Evolutionary conservation across 768 basidiomycete genomes (phyloP).

Genomic region (Lactarius evosmus): DNA sequence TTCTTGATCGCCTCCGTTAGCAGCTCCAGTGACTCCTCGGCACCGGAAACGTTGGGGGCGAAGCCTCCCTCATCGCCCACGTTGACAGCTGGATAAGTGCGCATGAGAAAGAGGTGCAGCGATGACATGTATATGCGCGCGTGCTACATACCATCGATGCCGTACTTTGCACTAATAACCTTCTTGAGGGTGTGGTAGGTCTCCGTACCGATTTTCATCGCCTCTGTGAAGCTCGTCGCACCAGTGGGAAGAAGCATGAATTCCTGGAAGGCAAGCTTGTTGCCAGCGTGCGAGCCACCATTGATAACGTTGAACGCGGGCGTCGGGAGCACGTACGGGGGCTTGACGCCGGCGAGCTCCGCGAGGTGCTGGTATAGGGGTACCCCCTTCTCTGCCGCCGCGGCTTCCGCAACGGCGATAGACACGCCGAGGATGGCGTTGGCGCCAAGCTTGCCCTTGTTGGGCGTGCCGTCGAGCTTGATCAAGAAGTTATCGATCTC

Average conservation of each 20-base stretch:
- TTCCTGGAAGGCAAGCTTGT: constrained; percentile 99
- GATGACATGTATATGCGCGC: constrained; percentile 3
- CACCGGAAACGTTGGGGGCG: constrained; percentile 95
- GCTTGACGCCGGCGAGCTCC: constrained; percentile 90
- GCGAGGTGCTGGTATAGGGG: constrained; percentile 97
- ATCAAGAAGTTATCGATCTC: constrained; percentile 97
- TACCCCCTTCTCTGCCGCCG: constrained; percentile 89
- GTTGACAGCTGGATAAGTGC: constrained; percentile 71
- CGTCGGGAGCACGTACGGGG: constrained; percentile 87
- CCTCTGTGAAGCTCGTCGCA: constrained; percentile 87
- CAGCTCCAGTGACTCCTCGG: constrained; percentile 96
- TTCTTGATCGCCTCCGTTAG: constrained; percentile 94
- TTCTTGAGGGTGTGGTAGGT: constrained; percentile 98
- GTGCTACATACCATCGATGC: constrained; percentile 79
- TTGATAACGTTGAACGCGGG: constrained; percentile 99
- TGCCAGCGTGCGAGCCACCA: constrained; percentile 98
- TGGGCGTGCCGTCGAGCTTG: constrained; percentile 94
- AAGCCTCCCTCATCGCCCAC: constrained; percentile 99
- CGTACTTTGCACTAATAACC: constrained; percentile 98
- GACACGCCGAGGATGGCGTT: constrained; percentile 99
- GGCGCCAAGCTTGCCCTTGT: constrained; percentile 99
- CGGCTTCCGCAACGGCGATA: constrained; percentile 92
- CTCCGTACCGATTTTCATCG: constrained; percentile 98
- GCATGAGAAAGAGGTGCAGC: constrained; percentile 23
- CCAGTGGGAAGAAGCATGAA: constrained; percentile 99